A percentile compares a stretch with the other conserved stretches of the same genome.
phyloP scores from a whole-genome alignment of 208 protist genomes.

The Acanthamoeba pearcei region DNA sequence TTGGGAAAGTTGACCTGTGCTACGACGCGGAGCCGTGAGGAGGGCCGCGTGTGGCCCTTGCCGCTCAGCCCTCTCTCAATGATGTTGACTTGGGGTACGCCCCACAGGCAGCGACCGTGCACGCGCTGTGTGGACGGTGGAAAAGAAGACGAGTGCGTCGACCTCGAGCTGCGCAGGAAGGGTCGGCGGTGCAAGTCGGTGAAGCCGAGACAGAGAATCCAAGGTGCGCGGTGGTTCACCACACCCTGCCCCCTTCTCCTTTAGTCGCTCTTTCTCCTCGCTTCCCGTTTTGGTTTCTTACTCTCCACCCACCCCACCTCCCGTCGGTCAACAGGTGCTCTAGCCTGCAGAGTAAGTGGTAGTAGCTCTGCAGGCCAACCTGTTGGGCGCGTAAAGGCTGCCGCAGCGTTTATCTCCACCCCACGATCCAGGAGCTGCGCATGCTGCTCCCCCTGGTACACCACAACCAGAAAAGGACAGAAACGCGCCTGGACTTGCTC shows the following conservation, averaged over 20 bases:
- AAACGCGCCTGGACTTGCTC: conserved; percentile 36
- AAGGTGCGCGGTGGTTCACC: background rate
- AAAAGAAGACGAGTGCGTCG: conserved; percentile 51
- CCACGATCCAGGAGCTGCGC: conserved; percentile 47
- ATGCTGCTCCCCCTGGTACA: conserved; percentile 16
- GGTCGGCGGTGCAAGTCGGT: background rate
- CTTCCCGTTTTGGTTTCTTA: too few species aligned
- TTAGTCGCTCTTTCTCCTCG: too few species aligned
- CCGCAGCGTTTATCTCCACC: background rate
- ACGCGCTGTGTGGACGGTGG: conserved; percentile 16
- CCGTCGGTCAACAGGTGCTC: too few species aligned
- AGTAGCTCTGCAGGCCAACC: background rate
- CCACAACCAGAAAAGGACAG: conserved; percentile 41
- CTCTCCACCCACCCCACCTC: too few species aligned
- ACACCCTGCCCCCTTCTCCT: background rate
- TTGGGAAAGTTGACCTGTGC: too few species aligned
- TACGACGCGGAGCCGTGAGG: too few species aligned
- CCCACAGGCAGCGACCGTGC: conserved; percentile 58
- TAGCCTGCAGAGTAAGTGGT: background rate
- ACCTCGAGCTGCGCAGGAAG: conserved; percentile 38
- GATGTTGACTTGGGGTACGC: too few species aligned
- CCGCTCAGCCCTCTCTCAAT: too few species aligned
- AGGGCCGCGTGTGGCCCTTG: too few species aligned
- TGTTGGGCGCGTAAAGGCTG: background rate
- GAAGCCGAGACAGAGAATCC: background rate